These are phyloP conservation scores for Musa schizocarpa DNA, from an alignment of 176 grass and related monocot species.

Conservation along the genomic window DNA sequence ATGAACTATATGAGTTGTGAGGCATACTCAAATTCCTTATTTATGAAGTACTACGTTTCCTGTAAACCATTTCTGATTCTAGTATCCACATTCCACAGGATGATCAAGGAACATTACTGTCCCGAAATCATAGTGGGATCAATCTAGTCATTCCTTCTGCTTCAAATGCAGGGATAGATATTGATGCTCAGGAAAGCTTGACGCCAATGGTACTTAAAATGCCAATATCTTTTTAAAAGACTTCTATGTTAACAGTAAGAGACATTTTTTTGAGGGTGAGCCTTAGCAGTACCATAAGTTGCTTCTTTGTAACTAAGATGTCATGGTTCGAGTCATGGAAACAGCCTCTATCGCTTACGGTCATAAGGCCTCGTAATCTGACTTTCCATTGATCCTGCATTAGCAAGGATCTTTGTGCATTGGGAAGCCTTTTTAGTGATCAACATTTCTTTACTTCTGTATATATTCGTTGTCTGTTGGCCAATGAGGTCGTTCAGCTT, in stretches of 20 bases:
- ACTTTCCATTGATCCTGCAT: background rate
- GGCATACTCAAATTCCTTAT: background rate
- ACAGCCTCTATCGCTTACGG: background rate
- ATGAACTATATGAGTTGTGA: background rate
- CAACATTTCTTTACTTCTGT: background rate
- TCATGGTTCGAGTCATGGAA: background rate
- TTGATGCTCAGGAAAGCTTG: conserved; percentile 8
- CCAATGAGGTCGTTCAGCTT: background rate
- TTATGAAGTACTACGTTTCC: background rate
- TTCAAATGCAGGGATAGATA: background rate
- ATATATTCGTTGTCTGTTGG: background rate
- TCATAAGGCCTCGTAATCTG: background rate
- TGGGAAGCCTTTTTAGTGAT: background rate
- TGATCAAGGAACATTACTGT: conserved; percentile 4
- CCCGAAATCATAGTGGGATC: conserved; percentile 1
- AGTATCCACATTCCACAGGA: background rate
- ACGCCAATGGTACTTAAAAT: background rate
- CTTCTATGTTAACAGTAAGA: background rate
- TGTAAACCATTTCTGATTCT: background rate
- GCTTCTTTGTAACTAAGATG: background rate
- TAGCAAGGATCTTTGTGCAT: background rate
- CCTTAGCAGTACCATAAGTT: background rate
- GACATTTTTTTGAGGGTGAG: background rate
- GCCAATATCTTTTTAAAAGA: background rate
- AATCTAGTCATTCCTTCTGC: background rate